phyloP scores from a whole-genome alignment of 2,329 filamentous ascomycete genomes.

The Alternaria triticina region DNA sequence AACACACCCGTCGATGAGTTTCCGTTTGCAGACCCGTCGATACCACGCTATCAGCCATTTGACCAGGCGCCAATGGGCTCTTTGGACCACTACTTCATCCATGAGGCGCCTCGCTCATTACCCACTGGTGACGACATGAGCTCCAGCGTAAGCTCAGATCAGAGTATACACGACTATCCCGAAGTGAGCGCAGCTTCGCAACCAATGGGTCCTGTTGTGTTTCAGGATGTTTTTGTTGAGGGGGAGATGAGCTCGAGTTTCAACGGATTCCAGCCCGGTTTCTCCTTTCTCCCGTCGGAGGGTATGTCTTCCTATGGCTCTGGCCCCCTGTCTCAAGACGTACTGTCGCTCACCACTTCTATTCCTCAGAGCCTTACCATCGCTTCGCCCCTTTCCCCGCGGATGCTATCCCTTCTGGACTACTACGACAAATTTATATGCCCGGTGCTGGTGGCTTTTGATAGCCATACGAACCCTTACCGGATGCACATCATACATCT shows the following conservation, averaged over 20 bases:
- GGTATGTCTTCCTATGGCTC: conserved; percentile 51
- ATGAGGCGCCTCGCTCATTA: conserved; percentile 44
- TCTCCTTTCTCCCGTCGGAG: conserved; percentile 50
- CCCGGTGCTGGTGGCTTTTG: conserved; percentile 88
- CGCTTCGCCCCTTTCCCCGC: conserved; percentile 69
- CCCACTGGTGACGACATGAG: conserved; percentile 51
- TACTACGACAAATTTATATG: conserved; percentile 95
- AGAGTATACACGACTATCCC: conserved; percentile 53
- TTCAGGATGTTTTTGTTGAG: conserved; percentile 48
- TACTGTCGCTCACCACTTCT: conserved; percentile 49
- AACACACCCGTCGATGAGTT: conserved; percentile 55
- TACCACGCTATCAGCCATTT: conserved; percentile 44
- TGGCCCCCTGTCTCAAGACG: conserved; percentile 46
- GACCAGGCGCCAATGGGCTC: conserved; percentile 47
- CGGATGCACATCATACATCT: conserved; percentile 81
- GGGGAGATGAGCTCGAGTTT: conserved; percentile 49
- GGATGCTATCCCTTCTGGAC: conserved; percentile 87
- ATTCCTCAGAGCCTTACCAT: conserved; percentile 55
- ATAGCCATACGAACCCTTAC: conserved; percentile 82
- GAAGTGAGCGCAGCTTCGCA: conserved; percentile 47
- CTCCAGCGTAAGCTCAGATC: conserved; percentile 55
- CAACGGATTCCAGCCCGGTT: conserved; percentile 47
- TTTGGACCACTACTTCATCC: conserved; percentile 45
- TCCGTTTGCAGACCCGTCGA: conserved; percentile 49
- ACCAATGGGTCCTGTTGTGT: conserved; percentile 43